Percentiles rank a stretch among this genome's conserved stretches.
phyloP scores from a whole-genome alignment of 331 rosid species.

The Cucumis variabilis region DNA sequence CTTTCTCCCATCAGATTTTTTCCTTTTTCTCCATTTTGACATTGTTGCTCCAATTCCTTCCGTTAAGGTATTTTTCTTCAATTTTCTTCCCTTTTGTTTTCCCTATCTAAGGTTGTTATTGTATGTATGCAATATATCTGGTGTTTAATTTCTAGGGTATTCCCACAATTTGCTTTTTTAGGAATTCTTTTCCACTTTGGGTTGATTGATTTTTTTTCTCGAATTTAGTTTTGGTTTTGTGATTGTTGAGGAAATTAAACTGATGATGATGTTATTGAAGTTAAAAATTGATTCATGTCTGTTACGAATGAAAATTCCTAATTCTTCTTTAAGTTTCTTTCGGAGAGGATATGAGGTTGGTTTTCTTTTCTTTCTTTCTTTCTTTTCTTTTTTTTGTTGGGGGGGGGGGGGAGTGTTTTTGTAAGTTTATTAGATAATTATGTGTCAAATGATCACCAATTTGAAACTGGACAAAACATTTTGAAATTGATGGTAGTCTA shows the following conservation, averaged over 20 bases:
- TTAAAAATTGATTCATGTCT: not conserved
- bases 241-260: too few relatives aligned
- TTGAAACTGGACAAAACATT: conserved; percentile 4
- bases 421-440: not conserved
- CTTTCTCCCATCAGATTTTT: too few relatives aligned
- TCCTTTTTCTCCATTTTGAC: too few relatives aligned
- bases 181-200: not conserved
- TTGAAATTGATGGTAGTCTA: conserved; percentile 66
- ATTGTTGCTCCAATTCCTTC: not conserved
- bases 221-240: not conserved
- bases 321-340: not conserved
- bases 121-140: too few relatives aligned
- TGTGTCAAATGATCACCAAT: not conserved
- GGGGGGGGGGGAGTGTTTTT: not conserved
- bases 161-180: too few relatives aligned
- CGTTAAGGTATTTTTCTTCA: not conserved
- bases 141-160: too few relatives aligned
- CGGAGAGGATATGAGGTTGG: not conserved
- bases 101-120: too few relatives aligned
- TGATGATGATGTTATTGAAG: too few relatives aligned
- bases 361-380: not conserved
- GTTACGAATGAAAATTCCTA: not conserved
- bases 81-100: too few relatives aligned
- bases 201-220: not conserved
- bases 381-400: too few relatives aligned